Base-by-base conservation (phyloP, 345 rosid species). In the Linum usitatissimum region DNA sequence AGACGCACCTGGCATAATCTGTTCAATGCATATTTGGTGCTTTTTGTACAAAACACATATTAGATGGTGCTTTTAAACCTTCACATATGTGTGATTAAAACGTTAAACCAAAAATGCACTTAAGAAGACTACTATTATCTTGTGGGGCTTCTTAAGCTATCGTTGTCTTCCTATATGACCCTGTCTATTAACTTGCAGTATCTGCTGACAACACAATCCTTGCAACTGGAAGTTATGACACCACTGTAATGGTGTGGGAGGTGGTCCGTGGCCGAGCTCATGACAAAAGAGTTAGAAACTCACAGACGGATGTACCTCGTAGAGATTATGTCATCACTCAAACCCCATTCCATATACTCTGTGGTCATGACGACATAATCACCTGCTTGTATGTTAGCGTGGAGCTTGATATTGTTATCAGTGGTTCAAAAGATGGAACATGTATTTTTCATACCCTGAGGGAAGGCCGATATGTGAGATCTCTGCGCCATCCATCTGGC, bases 341-440 rank as follows among this genome's bases (percentile, higher is more conserved):
- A 71, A 85, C 96, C 71, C 98, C 98, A 65, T 86, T 86, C 63
- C 98, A 85, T 73, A 92, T 89, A 66, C 91, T 92, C 13, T 85
- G 96, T 62, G 96, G 98, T 64, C 98, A 89, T 49, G 98, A 92
- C 65, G 96, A 92, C 62, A 80, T 92, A 76, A 87, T 92, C 72
- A 86, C 98, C 38, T 92, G 96, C 78, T 73, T 92, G 71, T 80
- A 72, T 69, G 78, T 87, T 49, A 92, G 96, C 66, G 76, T 79
- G 62, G 96, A 92, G 77, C 95, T 92, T 70, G 95, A 92, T 69
- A 80, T 92, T 76, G 95, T 92, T 61, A 84, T 92, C 66, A 92
- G 96, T 76, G 98, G 96, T 72, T 92, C 98, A 63, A 92, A 89
- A 82, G 98, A 92, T 70, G 96, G 96, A 75, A 92, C 96, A 30